Evolutionary conservation across 345 rosid species (phyloP).

Genomic region (Acer saccharum): DNA sequence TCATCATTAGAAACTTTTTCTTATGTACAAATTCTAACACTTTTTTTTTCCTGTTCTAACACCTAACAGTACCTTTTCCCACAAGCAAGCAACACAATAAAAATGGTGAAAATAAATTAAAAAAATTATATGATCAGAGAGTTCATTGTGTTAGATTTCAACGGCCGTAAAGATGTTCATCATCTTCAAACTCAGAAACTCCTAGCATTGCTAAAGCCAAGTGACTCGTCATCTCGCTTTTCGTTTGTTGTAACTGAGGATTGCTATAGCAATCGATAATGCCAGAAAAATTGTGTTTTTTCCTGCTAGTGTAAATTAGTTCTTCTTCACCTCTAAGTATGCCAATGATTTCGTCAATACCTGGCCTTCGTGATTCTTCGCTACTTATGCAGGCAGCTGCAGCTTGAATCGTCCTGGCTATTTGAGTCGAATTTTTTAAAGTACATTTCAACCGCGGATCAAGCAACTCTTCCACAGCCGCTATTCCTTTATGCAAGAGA

Average conservation of each 20-base stretch:
- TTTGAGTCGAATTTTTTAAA: conserved; percentile 40
- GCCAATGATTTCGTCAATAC: conserved; percentile 50
- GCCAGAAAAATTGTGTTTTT: conserved; percentile 57
- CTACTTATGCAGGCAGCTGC: conserved; percentile 68
- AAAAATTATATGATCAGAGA: neutral
- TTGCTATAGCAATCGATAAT: conserved; percentile 50
- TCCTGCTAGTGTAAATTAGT: conserved; percentile 36
- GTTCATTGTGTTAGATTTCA: conserved; percentile 26
- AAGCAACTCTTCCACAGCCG: conserved; percentile 61
- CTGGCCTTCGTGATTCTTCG: conserved; percentile 78
- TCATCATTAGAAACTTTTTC: conserved; percentile 22
- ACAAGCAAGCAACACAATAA: conserved; percentile 23
- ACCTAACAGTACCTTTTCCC: conserved; percentile 18
- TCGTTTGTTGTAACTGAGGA: conserved; percentile 59
- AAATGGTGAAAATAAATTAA: neutral
- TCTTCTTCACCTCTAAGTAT: conserved; percentile 65
- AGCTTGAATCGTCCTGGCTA: conserved; percentile 68
- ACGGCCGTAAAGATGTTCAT: conserved; percentile 54
- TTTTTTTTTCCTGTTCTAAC: conserved; percentile 15
- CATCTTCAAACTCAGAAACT: conserved; percentile 71
- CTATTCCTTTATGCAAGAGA: conserved; percentile 62
- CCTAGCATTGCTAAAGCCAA: conserved; percentile 90
- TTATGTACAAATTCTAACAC: conserved; percentile 39
- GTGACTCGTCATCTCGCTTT: conserved; percentile 82
- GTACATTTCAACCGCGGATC: conserved; percentile 59